phyloP scores from a whole-genome alignment of 768 basidiomycete species.

The Asterophora lycoperdoides region DNA sequence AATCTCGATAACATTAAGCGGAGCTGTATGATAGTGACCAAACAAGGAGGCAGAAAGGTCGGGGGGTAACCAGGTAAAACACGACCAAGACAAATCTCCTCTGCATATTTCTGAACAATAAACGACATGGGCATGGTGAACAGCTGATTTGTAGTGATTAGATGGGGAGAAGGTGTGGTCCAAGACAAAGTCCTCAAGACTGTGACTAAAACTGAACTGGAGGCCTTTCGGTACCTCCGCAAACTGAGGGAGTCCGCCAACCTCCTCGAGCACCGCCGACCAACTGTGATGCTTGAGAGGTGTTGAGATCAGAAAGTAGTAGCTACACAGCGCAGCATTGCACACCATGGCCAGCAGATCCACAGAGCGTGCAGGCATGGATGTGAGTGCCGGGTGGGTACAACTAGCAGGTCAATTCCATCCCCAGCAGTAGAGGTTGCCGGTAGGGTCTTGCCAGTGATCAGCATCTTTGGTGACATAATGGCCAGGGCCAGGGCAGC shows the following conservation, averaged over 20 bases:
- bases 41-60: neutral
- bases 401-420: too few relatives aligned
- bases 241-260: too few relatives aligned
- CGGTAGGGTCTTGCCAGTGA: too few relatives aligned
- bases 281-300: conserved; percentile 14
- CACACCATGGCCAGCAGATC: conserved; percentile 6
- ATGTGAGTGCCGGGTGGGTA: too few relatives aligned
- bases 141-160: conserved; percentile 2
- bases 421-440: too few relatives aligned
- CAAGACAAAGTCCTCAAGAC: neutral
- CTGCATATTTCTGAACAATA: neutral
- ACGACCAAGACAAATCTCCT: conserved; percentile 1
- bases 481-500: too few relatives aligned
- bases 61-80: neutral
- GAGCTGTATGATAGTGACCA: conserved; percentile 2
- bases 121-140: neutral
- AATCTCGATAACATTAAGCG: neutral
- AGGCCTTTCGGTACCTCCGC: neutral
- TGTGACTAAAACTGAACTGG: neutral
- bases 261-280: neutral
- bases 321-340: conserved; percentile 5
- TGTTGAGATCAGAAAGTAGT: conserved; percentile 15
- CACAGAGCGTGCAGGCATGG: conserved; percentile 18
- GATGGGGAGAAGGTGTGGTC: neutral
- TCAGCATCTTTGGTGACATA: too few relatives aligned